These are phyloP conservation scores for Astrothelium subdiscretum DNA, from an alignment of 495 filamentous ascomycete genomes.

Conservation along the genomic window DNA sequence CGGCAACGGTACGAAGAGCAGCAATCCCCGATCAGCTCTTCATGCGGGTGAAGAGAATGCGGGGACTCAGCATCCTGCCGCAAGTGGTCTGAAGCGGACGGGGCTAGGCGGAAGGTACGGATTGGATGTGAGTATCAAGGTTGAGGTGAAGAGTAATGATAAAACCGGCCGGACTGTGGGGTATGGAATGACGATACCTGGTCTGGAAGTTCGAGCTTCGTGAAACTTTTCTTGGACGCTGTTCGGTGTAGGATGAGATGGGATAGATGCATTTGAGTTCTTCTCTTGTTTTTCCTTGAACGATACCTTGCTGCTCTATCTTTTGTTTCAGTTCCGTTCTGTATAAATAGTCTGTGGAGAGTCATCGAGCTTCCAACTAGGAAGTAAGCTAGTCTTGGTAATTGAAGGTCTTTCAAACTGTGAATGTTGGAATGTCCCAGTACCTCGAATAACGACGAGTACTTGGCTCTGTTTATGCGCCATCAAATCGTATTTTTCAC, in stretches of 20 bases:
- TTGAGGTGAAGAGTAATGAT: slow-evolving; percentile 28
- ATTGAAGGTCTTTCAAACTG: too few relatives aligned
- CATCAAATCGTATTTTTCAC: too few relatives aligned
- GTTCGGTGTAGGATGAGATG: background rate
- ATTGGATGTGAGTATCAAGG: slow-evolving; percentile 27
- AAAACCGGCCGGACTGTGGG: slow-evolving; percentile 25
- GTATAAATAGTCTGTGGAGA: background rate
- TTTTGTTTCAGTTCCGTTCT: background rate
- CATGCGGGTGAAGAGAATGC: slow-evolving; percentile 27
- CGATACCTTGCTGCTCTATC: background rate
- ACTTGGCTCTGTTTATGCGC: too few relatives aligned
- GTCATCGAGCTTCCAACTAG: background rate
- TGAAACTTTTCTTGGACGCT: background rate
- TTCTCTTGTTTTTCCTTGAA: background rate
- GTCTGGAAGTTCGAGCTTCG: slow-evolving; percentile 17
- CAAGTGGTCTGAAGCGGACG: slow-evolving; percentile 19
- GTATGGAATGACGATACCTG: slow-evolving; percentile 31
- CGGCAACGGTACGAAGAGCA: slow-evolving; percentile 1
- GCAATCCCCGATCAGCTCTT: slow-evolving; percentile 24
- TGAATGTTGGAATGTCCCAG: too few relatives aligned
- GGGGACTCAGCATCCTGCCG: slow-evolving; percentile 27
- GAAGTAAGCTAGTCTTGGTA: too few relatives aligned
- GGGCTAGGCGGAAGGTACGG: slow-evolving; percentile 26
- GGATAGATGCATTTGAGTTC: background rate
- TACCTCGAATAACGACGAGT: too few relatives aligned